Conservation (phyloP, 1,284 basidiomycete species). For the Mycena citricolor region DNA sequence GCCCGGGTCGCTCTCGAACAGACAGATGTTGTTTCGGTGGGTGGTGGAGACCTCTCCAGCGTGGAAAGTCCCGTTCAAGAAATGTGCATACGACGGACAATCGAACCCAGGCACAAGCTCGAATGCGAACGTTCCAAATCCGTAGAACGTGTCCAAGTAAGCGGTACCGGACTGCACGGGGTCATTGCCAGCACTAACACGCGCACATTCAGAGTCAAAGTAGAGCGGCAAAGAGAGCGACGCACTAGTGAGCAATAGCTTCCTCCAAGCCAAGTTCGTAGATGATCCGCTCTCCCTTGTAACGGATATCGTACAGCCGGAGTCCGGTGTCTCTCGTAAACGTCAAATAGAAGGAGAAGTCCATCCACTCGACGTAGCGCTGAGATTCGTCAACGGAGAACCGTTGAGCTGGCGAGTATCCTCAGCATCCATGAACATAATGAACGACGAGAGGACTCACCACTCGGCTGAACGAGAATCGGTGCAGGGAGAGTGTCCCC, state of each 20-base stretch:
- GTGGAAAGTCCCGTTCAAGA: slow-evolving; percentile 25
- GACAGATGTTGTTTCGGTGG: slow-evolving; percentile 25
- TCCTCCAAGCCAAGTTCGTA: slow-evolving; percentile 25
- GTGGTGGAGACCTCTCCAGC: slow-evolving; percentile 23
- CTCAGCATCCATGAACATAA: background rate
- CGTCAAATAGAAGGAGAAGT: slow-evolving; percentile 24
- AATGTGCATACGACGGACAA: slow-evolving; percentile 24
- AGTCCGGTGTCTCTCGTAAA: slow-evolving; percentile 8
- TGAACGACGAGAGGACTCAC: background rate
- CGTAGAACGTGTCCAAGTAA: slow-evolving; percentile 21
- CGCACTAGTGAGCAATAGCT: slow-evolving; percentile 22
- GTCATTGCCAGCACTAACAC: slow-evolving; percentile 21
- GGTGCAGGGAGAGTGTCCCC: slow-evolving; percentile 15
- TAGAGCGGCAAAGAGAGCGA: background rate
- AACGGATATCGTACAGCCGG: slow-evolving; percentile 24
- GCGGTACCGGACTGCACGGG: slow-evolving; percentile 20
- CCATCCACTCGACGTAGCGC: slow-evolving; percentile 24
- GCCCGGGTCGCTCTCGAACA: slow-evolving; percentile 25
- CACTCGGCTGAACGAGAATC: slow-evolving; percentile 16
- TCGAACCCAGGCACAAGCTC: slow-evolving; percentile 25
- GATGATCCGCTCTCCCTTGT: slow-evolving; percentile 24
- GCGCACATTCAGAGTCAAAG: background rate
- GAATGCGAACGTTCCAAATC: slow-evolving; percentile 23
- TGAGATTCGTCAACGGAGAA: slow-evolving; percentile 20
- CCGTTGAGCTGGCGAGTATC: slow-evolving; percentile 10